Conservation (phyloP, 1,284 basidiomycete genomes). For the Sporisorium exsertum region DNA sequence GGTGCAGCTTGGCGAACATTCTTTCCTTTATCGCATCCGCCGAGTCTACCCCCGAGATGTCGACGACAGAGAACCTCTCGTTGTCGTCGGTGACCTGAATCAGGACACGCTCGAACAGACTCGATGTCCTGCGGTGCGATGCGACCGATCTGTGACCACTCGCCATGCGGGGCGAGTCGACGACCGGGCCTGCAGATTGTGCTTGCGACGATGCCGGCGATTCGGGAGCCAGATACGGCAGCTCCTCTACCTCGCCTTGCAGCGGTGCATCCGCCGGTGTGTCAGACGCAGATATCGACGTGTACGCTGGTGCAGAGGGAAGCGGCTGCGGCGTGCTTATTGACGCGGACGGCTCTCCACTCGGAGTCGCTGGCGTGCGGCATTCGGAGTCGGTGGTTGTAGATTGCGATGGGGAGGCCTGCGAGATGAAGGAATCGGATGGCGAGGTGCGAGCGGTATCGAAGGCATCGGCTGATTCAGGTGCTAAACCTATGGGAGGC, state of each 20-base stretch:
- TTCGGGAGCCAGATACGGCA: conserved; percentile 40
- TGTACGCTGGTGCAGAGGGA: conserved; percentile 34
- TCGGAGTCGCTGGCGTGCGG: conserved; percentile 28
- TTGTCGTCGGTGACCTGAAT: conserved; percentile 69
- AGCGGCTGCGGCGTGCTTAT: conserved; percentile 28
- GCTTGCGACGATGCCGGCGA: not conserved
- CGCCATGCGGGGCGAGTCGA: conserved; percentile 18
- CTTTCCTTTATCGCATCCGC: conserved; percentile 66
- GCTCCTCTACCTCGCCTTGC: conserved; percentile 39
- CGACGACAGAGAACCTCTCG: conserved; percentile 67
- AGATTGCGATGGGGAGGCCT: conserved; percentile 33
- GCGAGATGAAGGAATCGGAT: conserved; percentile 30
- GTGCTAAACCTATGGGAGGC: conserved; percentile 26
- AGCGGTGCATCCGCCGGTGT: not conserved
- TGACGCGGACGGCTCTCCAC: conserved; percentile 19
- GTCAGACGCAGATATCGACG: conserved; percentile 3
- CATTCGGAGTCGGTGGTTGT: conserved; percentile 40
- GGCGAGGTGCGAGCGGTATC: conserved; percentile 22
- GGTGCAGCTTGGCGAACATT: conserved; percentile 63
- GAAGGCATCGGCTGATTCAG: conserved; percentile 19
- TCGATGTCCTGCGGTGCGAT: conserved; percentile 29
- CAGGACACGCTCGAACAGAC: conserved; percentile 52
- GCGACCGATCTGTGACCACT: conserved; percentile 15
- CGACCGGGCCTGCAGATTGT: not conserved
- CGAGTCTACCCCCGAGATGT: conserved; percentile 63